Base-by-base conservation (phyloP, 768 basidiomycete species). In the Gloeophyllum trabeum region DNA sequence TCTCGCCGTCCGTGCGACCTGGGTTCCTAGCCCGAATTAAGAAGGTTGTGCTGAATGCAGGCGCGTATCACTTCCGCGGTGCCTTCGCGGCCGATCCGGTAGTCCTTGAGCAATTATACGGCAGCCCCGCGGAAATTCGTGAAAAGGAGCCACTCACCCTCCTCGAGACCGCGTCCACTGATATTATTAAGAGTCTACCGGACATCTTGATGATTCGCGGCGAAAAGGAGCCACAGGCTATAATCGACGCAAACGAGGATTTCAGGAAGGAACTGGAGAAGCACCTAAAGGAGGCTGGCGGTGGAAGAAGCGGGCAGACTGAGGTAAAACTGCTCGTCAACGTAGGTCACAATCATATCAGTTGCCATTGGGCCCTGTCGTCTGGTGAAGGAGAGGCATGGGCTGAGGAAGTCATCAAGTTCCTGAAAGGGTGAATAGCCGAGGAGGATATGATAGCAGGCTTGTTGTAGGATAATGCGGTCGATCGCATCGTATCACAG, bases 321-420 rank as follows among this genome's bases (percentile, higher is more conserved):
- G 40, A 52, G 19, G 55, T 67, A 7, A 51, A 50, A 46, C 60
- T 59, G 35, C 49, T 72, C 14, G 51, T 73, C 10, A 21, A 10
- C 7, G 52, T 53, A 44, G 72, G 71, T 0, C 80, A 84, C 47
- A 82, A 82, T 54, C 81, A 82, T 48, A 60, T 82, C 43, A 82
- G 79, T 45, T 50, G 66, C 12, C 65, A 68, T 39, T 67, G 62
- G 61, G 66, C 65, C 12, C 50, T 79, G 43, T 54, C 62, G 3
- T 70, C 66, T 2, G 79, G 79, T 1, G 55, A 73, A 48, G 81
- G 75, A 14, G 80, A 82, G 49, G 64, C 71, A 24, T 81, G 80
- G 79, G 79, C 64, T 1, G 60, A 69, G 43, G 66, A 74, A 14
- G 66, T 71, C 25, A 57, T 51, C 3, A 39, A 46, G 5, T 69